Percentiles rank a stretch among this genome's conserved stretches.
phyloP scores from a whole-genome alignment of 164 flowering plant species.

The Kalanchoe fedtschenkoi region DNA sequence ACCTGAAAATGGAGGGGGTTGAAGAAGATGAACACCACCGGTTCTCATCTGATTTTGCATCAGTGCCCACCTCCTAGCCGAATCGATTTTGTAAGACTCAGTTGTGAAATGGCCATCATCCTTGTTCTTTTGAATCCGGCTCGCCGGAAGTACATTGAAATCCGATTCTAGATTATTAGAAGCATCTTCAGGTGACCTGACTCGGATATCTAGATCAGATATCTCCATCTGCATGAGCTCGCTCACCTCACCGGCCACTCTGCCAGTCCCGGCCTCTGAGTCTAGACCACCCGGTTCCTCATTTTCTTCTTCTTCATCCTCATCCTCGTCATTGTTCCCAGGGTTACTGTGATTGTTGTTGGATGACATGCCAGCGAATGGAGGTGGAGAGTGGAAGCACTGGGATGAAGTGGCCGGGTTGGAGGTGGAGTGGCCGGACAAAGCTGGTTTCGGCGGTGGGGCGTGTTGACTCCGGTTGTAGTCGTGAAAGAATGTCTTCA shows the following conservation, averaged over 20 bases:
- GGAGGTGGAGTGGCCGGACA: conserved; percentile 87
- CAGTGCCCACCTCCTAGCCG: conserved; percentile 34
- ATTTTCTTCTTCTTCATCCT: conserved; percentile 31
- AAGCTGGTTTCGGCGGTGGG: conserved; percentile 63
- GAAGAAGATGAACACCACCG: conserved; percentile 15
- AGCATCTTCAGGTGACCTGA: conserved; percentile 79
- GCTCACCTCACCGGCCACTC: conserved; percentile 30
- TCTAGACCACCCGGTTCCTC: conserved; percentile 39
- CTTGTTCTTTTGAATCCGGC: conserved; percentile 13
- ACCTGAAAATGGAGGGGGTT: conserved; percentile 30
- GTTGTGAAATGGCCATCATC: conserved; percentile 20
- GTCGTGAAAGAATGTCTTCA: conserved; percentile 55
- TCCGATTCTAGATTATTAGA: conserved; percentile 61
- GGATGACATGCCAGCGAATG: conserved; percentile 19
- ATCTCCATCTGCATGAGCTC: conserved; percentile 75
- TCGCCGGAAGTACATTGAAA: conserved; percentile 23
- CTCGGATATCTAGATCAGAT: conserved; percentile 56
- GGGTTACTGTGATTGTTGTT: not conserved
- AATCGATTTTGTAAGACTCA: conserved; percentile 26
- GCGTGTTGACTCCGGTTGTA: conserved; percentile 22
- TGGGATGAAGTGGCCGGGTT: conserved; percentile 49
- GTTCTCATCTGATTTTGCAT: conserved; percentile 20
- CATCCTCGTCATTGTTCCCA: conserved; percentile 15
- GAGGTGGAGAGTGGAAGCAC: conserved; percentile 26
- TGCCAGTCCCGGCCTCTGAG: conserved; percentile 27